Evolutionary conservation across 148 eudicot species (phyloP).

Genomic region (Rhododendron mucronatum): DNA sequence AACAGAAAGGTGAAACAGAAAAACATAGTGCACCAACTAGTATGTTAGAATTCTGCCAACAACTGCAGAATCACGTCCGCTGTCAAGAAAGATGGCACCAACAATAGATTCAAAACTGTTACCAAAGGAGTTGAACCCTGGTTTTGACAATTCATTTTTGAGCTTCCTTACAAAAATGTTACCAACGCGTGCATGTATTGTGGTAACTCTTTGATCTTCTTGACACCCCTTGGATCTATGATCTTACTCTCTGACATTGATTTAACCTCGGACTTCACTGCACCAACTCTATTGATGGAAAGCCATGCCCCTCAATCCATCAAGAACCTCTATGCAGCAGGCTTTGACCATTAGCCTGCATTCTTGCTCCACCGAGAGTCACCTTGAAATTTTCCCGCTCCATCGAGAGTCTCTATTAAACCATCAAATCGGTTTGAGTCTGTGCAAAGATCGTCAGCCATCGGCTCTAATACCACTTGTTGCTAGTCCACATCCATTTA

Average conservation of each 20-base stretch:
- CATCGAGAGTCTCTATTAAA: not conserved
- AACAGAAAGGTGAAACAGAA: not conserved
- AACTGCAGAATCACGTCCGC: slow-evolving; percentile 52
- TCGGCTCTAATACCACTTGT: not conserved
- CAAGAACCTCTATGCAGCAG: no score
- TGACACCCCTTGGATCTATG: no score
- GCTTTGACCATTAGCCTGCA: no score
- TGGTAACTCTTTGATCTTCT: no score
- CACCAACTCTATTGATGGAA: no score
- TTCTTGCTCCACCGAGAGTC: no score
- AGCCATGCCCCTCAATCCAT: no score
- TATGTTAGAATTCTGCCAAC: slow-evolving; percentile 38
- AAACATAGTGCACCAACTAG: not conserved
- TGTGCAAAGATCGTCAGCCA: no score
- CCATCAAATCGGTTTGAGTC: not conserved
- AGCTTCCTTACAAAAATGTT: slow-evolving; percentile 72
- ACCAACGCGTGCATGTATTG: no score
- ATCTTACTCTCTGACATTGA: no score
- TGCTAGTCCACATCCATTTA: not conserved
- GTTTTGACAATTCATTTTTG: slow-evolving; percentile 55
- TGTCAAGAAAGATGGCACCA: slow-evolving; percentile 88
- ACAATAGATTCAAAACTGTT: slow-evolving; percentile 94
- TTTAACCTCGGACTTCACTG: no score
- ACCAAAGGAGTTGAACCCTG: slow-evolving; percentile 82
- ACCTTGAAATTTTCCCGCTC: not conserved